Percentiles rank a stretch among this genome's conserved stretches.
phyloP scores from a whole-genome alignment of 1,139 yeast species.

The Pichia sp. region DNA sequence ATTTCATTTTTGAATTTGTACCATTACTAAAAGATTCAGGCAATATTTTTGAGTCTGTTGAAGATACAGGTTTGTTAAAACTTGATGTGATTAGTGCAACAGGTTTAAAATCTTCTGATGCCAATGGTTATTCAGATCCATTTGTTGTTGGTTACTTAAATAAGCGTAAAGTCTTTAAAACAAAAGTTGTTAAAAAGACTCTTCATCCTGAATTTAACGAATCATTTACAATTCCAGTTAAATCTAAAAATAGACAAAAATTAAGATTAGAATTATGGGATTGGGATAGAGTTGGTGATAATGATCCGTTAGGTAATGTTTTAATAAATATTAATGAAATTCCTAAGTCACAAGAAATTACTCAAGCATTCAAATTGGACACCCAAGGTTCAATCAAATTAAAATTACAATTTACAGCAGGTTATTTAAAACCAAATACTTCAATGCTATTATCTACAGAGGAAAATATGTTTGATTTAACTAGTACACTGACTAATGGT shows the following conservation, averaged over 20 bases:
- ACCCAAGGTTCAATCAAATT: slow-evolving; percentile 57
- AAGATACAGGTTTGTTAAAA: slow-evolving; percentile 59
- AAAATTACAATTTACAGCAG: slow-evolving; percentile 54
- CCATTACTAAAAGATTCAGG: slow-evolving; percentile 48
- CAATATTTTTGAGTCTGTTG: slow-evolving; percentile 41
- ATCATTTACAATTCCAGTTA: slow-evolving; percentile 46
- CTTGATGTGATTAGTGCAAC: slow-evolving; percentile 53
- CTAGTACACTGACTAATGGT: slow-evolving; percentile 3
- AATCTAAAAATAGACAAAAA: slow-evolving; percentile 53
- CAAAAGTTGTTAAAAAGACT: slow-evolving; percentile 58
- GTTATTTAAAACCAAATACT: slow-evolving; percentile 51
- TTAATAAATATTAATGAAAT: slow-evolving; percentile 44
- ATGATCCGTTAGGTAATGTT: slow-evolving; percentile 52
- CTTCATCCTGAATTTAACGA: slow-evolving; percentile 70
- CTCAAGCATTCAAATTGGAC: slow-evolving; percentile 44
- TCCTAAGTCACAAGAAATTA: slow-evolving; percentile 39
- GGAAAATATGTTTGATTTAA: background rate
- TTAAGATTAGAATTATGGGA: slow-evolving; percentile 51
- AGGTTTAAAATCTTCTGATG: slow-evolving; percentile 50
- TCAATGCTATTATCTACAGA: slow-evolving; percentile 30
- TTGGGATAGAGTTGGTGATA: slow-evolving; percentile 72
- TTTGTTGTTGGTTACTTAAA: slow-evolving; percentile 46
- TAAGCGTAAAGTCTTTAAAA: slow-evolving; percentile 48
- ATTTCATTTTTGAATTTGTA: slow-evolving; percentile 49
- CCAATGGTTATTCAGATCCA: slow-evolving; percentile 75